A percentile compares a stretch with the other conserved stretches of the same genome.
These are phyloP conservation scores for Phytophthora agathidicida DNA, from an alignment of 352 stramenopile species.

Conservation along the genomic window DNA sequence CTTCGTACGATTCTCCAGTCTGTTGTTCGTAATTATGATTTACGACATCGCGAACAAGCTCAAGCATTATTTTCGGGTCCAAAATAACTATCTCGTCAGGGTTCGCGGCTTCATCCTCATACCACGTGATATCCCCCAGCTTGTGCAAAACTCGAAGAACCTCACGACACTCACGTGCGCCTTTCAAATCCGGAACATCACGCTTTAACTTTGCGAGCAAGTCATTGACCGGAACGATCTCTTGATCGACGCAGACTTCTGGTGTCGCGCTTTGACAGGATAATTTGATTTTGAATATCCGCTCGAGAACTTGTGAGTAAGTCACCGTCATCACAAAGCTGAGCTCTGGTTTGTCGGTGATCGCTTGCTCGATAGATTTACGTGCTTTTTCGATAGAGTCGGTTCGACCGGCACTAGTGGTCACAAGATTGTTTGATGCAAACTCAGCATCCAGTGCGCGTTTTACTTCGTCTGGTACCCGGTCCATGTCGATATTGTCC, in stretches of 20 bases:
- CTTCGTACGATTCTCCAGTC: conserved; percentile 7
- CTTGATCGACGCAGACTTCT: not conserved
- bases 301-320: conserved; percentile 3
- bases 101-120: conserved; percentile 4
- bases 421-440: not conserved
- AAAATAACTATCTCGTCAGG: conserved; percentile 10
- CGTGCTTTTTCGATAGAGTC: not conserved
- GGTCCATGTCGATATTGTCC: not conserved
- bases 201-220: not conserved
- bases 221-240: conserved; percentile 1
- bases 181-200: too few relatives aligned
- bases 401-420: not conserved
- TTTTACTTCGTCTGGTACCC: not conserved
- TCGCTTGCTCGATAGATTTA: not conserved
- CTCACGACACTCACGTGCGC: too few relatives aligned
- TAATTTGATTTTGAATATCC: not conserved
- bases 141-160: conserved; percentile 18
- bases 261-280: not conserved
- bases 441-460: not conserved
- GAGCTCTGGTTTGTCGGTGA: not conserved
- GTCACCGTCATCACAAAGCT: conserved; percentile 1
- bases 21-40: conserved; percentile 14
- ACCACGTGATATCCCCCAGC: conserved; percentile 28
- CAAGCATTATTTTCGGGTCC: conserved; percentile 17
- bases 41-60: conserved; percentile 23